Evolutionary conservation across 352 stramenopile species (phyloP).

Genomic region (Phytophthora pistaciae): DNA sequence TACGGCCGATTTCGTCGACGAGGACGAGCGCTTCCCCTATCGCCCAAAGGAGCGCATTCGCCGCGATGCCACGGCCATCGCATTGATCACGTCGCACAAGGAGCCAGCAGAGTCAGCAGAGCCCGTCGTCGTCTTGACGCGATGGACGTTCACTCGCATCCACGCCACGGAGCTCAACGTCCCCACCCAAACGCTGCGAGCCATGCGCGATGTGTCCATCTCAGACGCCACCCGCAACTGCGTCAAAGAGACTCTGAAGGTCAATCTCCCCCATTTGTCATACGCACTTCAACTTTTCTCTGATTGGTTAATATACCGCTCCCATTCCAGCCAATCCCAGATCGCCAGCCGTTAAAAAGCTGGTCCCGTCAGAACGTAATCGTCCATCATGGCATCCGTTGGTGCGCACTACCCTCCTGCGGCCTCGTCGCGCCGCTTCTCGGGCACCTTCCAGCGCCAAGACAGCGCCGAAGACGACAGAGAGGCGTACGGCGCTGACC

Average conservation of each 20-base stretch:
- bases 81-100: constrained; percentile 24
- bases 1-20: constrained; percentile 37
- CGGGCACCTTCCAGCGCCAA: constrained; percentile 24
- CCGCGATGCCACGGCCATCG: constrained; percentile 41
- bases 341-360: neutral
- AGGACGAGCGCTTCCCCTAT: constrained; percentile 54
- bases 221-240: constrained; percentile 17
- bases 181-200: constrained; percentile 19
- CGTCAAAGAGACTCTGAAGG: constrained; percentile 16
- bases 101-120: neutral
- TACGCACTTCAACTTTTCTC: constrained; percentile 5
- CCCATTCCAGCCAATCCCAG: constrained; percentile 11
- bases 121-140: constrained; percentile 34
- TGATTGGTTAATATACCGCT: constrained; percentile 3
- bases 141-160: constrained; percentile 33
- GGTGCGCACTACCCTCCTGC: constrained; percentile 17
- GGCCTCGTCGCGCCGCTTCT: neutral
- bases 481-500: constrained; percentile 28
- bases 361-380: neutral
- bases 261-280: no score
- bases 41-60: constrained; percentile 31
- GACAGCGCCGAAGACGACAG: constrained; percentile 27
- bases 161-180: constrained; percentile 27
- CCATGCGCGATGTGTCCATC: constrained; percentile 19
- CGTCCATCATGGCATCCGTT: constrained; percentile 29